Evolutionary conservation across 768 basidiomycete species (phyloP).

Genomic region (Mycena alexandri): DNA sequence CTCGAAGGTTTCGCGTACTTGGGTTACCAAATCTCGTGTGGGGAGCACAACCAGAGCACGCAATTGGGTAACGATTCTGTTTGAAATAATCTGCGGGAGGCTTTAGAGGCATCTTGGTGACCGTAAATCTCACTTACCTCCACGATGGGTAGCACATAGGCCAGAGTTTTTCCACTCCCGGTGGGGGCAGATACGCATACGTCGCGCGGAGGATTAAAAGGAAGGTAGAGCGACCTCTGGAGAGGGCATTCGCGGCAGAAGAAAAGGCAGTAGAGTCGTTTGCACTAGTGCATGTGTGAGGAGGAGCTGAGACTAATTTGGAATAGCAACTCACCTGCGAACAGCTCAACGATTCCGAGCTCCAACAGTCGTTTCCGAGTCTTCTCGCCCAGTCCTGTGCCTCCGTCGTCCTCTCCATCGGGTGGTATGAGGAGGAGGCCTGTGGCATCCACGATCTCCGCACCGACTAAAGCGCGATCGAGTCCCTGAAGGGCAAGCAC

Average conservation of each 20-base stretch:
- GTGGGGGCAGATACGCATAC: constrained; percentile 97
- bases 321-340: constrained; percentile 75
- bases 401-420: constrained; percentile 54
- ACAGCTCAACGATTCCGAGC: constrained; percentile 86
- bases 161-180: constrained; percentile 96
- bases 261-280: constrained; percentile 86
- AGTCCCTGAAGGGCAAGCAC: constrained; percentile 84
- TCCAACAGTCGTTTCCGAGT: constrained; percentile 75
- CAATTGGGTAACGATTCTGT: constrained; percentile 83
- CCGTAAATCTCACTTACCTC: constrained; percentile 64
- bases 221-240: constrained; percentile 68
- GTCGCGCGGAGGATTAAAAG: constrained; percentile 78
- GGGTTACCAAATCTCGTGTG: constrained; percentile 91
- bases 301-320: constrained; percentile 9
- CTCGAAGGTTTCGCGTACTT: constrained; percentile 95
- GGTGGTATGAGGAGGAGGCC: constrained; percentile 58
- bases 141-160: constrained; percentile 94
- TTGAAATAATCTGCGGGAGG: constrained; percentile 71
- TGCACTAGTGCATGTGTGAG: constrained; percentile 71
- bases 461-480: constrained; percentile 77
- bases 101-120: constrained; percentile 6
- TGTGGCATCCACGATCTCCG: constrained; percentile 75
- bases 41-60: constrained; percentile 92
- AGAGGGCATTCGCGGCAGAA: constrained; percentile 64
- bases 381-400: constrained; percentile 67